A percentile compares a stretch with the other conserved stretches of the same genome.
phyloP scores from a whole-genome alignment of 1,139 yeast genomes.

The Nakaseomyces glabratus region DNA sequence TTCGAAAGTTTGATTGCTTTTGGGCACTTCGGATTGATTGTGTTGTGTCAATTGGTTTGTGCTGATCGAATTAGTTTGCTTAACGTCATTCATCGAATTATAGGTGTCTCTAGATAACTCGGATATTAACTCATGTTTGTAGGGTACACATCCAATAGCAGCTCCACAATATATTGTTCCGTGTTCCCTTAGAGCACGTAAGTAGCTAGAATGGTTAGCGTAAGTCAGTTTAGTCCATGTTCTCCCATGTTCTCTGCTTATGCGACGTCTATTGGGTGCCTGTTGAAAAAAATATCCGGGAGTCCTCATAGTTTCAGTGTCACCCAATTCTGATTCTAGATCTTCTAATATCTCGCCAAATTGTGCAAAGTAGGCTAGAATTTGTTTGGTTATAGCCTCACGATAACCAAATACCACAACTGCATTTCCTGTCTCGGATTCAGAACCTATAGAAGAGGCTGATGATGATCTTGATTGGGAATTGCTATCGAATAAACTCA shows the following conservation, averaged over 20 bases:
- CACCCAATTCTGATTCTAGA: constrained; percentile 35
- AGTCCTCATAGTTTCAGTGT: no score
- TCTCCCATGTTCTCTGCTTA: constrained; percentile 48
- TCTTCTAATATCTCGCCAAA: constrained; percentile 74
- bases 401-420: constrained; percentile 84
- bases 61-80: no score
- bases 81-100: no score
- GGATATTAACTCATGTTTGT: constrained; percentile 49
- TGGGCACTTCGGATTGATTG: no score
- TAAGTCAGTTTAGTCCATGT: constrained; percentile 82
- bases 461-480: neutral
- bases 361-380: constrained; percentile 63
- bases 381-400: constrained; percentile 52
- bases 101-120: no score
- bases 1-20: no score
- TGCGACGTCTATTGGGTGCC: no score
- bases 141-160: constrained; percentile 66
- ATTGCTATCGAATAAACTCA: neutral
- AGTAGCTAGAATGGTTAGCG: constrained; percentile 61
- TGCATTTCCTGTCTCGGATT: constrained; percentile 34
- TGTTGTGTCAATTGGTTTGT: no score
- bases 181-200: constrained; percentile 73
- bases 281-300: no score
- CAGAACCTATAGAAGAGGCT: constrained; percentile 4
- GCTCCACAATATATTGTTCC: constrained; percentile 62